A percentile compares a stretch with the other conserved stretches of the same genome.
Conservation (phyloP, 768 basidiomycete genomes). For the Lactarius pseudohatsudake region DNA sequence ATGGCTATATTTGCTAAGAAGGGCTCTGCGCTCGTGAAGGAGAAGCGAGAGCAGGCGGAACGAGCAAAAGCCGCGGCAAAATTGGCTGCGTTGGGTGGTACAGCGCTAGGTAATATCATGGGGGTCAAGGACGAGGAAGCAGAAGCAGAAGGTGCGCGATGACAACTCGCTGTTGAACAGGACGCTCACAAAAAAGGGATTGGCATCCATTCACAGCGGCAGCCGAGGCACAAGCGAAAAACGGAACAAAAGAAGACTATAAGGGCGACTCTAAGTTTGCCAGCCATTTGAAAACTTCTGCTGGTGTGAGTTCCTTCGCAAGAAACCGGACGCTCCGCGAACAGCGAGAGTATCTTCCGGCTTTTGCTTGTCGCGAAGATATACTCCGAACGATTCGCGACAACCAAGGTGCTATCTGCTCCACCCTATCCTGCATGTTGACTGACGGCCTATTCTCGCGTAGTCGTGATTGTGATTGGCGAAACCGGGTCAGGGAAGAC, state of each 20-base stretch:
- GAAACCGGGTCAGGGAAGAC: conserved; percentile 99
- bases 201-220: conserved; percentile 43
- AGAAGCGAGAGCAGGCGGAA: conserved; percentile 95
- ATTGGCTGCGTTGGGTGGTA: conserved; percentile 87
- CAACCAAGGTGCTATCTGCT: conserved; percentile 72
- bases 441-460: neutral
- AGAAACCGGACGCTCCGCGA: conserved; percentile 83
- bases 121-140: conserved; percentile 95
- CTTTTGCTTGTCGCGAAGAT: conserved; percentile 96
- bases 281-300: conserved; percentile 78
- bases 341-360: conserved; percentile 95
- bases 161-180: conserved; percentile 46
- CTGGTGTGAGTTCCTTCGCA: conserved; percentile 81
- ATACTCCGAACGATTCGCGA: conserved; percentile 85
- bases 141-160: conserved; percentile 79
- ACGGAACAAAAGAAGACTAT: conserved; percentile 64
- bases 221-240: conserved; percentile 48
- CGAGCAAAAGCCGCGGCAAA: conserved; percentile 96
- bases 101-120: conserved; percentile 95
- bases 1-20: conserved; percentile 97
- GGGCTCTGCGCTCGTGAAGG: conserved; percentile 90
- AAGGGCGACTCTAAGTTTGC: conserved; percentile 98
- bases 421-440: neutral
- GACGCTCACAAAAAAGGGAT: conserved; percentile 70
- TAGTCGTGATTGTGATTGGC: conserved; percentile 94